Conservation (phyloP, 176 grass and related monocot species). For the Eragrostis curvula region DNA sequence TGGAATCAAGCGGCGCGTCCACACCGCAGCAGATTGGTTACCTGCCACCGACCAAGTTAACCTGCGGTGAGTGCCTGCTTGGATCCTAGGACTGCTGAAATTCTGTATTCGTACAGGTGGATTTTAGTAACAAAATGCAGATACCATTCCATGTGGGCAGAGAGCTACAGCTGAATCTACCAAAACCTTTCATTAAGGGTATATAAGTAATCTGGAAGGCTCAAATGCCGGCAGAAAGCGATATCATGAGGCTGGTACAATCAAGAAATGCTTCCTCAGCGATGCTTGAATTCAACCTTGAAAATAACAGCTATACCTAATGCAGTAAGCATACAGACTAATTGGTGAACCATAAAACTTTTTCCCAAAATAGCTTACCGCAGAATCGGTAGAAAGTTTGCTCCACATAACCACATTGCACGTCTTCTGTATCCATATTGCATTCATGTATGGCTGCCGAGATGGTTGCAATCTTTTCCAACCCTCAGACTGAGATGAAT, state of each 20-base stretch:
- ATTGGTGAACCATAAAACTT: neutral
- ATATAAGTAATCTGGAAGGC: neutral
- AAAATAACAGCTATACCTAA: neutral
- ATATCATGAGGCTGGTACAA: neutral
- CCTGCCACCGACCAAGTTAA: constrained; percentile 22
- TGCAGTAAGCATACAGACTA: neutral
- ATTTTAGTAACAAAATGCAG: neutral
- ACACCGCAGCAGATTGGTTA: neutral
- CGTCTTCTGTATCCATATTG: neutral
- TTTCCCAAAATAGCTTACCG: neutral
- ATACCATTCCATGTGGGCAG: neutral
- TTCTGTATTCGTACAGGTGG: neutral
- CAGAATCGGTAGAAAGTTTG: neutral
- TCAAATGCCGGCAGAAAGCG: neutral
- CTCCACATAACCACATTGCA: neutral
- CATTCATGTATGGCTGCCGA: neutral
- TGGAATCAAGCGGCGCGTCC: neutral
- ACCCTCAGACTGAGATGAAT: neutral
- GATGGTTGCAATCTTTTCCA: neutral
- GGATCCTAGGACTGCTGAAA: neutral
- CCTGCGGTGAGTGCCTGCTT: neutral
- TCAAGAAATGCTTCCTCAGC: neutral
- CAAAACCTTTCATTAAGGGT: neutral
- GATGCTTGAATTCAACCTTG: neutral
- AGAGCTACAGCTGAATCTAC: neutral